phyloP scores from a whole-genome alignment of 345 rosid species.

The Angophora floribunda region DNA sequence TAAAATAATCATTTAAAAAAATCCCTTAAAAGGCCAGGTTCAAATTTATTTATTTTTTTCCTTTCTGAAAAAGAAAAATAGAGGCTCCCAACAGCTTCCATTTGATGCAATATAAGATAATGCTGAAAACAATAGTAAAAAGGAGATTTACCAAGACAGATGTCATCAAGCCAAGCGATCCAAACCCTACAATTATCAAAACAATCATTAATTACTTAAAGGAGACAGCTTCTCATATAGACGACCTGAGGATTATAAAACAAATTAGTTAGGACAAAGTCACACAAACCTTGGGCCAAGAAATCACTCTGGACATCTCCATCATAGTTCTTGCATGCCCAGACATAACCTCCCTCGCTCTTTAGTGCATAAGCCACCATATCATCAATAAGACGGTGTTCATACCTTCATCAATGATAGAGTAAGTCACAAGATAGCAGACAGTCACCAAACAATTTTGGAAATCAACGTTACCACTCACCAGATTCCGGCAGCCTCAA shows the following conservation, averaged over 20 bases:
- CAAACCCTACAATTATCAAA: conserved; percentile 50
- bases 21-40: neutral
- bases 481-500: conserved; percentile 95
- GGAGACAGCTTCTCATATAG: neutral
- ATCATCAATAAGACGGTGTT: conserved; percentile 98
- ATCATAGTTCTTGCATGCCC: conserved; percentile 99
- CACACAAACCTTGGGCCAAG: conserved; percentile 80
- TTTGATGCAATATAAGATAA: neutral
- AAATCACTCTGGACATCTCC: conserved; percentile 99
- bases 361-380: conserved; percentile 97
- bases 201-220: neutral
- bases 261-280: neutral
- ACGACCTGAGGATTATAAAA: neutral
- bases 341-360: conserved; percentile 98
- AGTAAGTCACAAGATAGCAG: neutral
- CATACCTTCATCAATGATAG: conserved; percentile 53
- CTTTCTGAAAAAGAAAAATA: neutral
- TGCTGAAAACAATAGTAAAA: neutral
- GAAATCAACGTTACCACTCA: conserved; percentile 6
- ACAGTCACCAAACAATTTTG: neutral
- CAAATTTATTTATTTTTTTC: neutral
- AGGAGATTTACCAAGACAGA: conserved; percentile 72
- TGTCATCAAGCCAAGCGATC: conserved; percentile 99
- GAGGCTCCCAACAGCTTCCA: neutral
- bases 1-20: neutral